phyloP scores from a whole-genome alignment of 1,139 yeast species.

The Ogataea hybrid region DNA sequence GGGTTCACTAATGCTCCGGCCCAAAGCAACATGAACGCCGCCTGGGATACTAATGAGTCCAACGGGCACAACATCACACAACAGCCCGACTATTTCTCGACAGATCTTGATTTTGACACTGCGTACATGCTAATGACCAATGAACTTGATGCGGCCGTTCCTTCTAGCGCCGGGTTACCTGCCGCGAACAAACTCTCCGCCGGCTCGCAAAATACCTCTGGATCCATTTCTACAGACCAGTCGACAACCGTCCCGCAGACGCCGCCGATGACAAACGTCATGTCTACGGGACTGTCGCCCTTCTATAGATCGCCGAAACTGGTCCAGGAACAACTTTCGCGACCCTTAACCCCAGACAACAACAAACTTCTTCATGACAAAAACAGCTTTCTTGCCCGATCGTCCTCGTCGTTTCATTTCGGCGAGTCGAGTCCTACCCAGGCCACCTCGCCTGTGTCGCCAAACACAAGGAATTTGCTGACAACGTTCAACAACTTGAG shows the following conservation, averaged over 20 bases:
- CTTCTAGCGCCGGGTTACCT: conserved; percentile 2
- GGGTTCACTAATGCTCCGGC: background rate
- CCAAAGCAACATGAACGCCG: background rate
- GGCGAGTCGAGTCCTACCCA: background rate
- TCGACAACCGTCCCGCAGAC: conserved; percentile 8
- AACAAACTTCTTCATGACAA: conserved; percentile 1
- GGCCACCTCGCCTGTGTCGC: conserved; percentile 24
- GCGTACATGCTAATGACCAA: conserved; percentile 32
- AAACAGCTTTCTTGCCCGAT: background rate
- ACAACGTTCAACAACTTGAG: conserved; percentile 25
- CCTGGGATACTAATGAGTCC: conserved; percentile 1
- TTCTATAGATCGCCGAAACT: conserved; percentile 14
- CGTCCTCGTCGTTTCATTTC: conserved; percentile 4
- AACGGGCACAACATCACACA: background rate
- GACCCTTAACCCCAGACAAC: conserved; percentile 17
- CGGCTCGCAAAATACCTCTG: conserved; percentile 4
- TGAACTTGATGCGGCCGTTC: conserved; percentile 16
- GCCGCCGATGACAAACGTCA: conserved; percentile 3
- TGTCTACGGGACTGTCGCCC: conserved; percentile 12
- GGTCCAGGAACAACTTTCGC: conserved; percentile 8
- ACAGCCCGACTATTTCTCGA: conserved; percentile 18
- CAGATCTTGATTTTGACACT: conserved; percentile 33
- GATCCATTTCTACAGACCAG: conserved; percentile 8
- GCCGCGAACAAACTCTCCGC: background rate
- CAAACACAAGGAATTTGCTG: conserved; percentile 27